Percentiles rank a stretch among this genome's conserved stretches.
Evolutionary conservation across 2,329 filamentous ascomycete genomes (phyloP).

Genomic region (Camillea tinctor): DNA sequence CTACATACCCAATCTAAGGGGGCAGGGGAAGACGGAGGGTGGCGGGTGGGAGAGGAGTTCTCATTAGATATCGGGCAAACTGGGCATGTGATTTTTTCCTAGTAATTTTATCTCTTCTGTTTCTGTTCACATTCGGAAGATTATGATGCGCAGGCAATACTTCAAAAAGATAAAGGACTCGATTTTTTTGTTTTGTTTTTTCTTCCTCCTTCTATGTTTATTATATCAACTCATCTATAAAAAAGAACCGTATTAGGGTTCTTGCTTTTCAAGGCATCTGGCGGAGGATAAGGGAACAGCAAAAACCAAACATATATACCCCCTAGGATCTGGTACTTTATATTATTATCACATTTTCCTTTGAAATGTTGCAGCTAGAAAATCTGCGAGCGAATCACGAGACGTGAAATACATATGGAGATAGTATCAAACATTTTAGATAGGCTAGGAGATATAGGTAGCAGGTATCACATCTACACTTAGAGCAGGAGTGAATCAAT

Average conservation of each 20-base stretch:
- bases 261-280: background rate
- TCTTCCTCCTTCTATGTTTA: background rate
- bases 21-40: background rate
- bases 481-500: background rate
- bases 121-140: background rate
- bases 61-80: background rate
- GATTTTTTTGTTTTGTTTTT: too few species aligned
- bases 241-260: background rate
- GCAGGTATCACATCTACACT: too few species aligned
- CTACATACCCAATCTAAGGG: background rate
- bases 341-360: background rate
- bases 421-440: too few species aligned
- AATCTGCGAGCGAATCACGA: too few species aligned
- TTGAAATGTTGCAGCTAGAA: too few species aligned
- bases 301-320: background rate
- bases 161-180: background rate
- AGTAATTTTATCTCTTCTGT: background rate
- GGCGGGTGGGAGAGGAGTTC: background rate
- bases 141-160: background rate
- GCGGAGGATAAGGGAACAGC: background rate
- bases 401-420: too few species aligned
- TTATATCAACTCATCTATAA: background rate
- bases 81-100: background rate
- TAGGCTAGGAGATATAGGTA: too few species aligned
- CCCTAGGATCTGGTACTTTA: background rate